Base-by-base conservation (phyloP, 495 filamentous ascomycete genomes). In the Penicillium cataractarum region DNA sequence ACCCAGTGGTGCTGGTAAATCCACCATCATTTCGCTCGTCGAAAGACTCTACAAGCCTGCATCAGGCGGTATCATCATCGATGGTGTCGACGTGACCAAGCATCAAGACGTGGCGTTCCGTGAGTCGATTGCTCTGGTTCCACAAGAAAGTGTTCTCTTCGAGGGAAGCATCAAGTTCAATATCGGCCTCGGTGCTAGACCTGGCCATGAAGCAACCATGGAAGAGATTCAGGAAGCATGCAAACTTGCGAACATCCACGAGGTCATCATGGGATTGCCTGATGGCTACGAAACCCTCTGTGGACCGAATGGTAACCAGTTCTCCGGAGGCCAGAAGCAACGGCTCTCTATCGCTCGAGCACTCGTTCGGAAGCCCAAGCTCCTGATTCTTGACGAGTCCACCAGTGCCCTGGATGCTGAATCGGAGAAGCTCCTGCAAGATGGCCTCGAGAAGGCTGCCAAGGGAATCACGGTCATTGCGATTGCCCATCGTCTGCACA, bases 251-350 rank as follows among this genome's bases (percentile, higher is more conserved):
- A 83, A 84, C 54, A 86, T 88, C 63, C 84, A 87, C 67, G 83
- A 87, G 31, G 80, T 79, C 13, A 84, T 90, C 57, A 70, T 68
- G 39, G 67, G 74, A 0, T 63, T 90, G 29, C 86, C 86, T 0
- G 76, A 89, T 3, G 85, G 85, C 2, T 91, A 90, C 66, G 72
- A 89, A 31, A 90, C 88, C 0, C 74, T 82, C 26, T 87, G 87
- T 53, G 89, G 90, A 2, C 80, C 82, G 21, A 86, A 86, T 55
- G 89, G 89, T 3, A 79, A 83, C 15, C 32, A 78, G 44, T 82
- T 96, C 54, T 90, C 86, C 1, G 91, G 91, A 5, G 91, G 91
- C 1, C 91, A 96, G 74, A 87, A 86, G 68, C 91, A 94, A 70
- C 79, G 91, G 15, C 72, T 96, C 19, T 83, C 88, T 1, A 90